phyloP scores from a whole-genome alignment of 768 basidiomycete genomes.

The Podaxis rugospora region DNA sequence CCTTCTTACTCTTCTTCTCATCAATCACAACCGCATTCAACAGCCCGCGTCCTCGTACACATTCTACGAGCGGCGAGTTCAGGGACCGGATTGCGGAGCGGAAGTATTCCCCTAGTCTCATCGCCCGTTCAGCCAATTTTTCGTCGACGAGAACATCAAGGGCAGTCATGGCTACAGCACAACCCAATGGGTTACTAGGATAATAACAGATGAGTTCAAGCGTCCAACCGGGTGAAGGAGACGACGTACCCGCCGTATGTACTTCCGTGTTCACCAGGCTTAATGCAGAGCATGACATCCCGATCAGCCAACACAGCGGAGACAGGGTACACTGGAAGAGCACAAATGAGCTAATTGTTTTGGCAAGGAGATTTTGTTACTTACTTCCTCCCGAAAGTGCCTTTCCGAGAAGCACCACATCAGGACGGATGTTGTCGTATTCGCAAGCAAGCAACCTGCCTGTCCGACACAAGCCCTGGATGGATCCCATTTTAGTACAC shows the following conservation, averaged over 20 bases:
- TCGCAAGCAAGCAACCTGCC: constrained; percentile 92
- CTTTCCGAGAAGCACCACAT: constrained; percentile 91
- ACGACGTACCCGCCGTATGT: constrained; percentile 86
- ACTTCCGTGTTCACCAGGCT: constrained; percentile 93
- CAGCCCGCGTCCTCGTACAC: constrained; percentile 83
- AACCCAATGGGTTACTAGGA: constrained; percentile 84
- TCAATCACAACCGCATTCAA: constrained; percentile 94
- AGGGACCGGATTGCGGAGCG: constrained; percentile 55
- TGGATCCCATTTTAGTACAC: neutral
- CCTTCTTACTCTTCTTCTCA: constrained; percentile 69
- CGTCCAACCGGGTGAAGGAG: neutral
- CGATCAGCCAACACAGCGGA: constrained; percentile 90
- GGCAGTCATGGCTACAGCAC: constrained; percentile 93
- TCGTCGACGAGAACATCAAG: constrained; percentile 90
- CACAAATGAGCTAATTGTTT: neutral
- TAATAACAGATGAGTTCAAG: neutral
- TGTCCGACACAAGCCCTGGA: constrained; percentile 83
- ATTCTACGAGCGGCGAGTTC: constrained; percentile 65
- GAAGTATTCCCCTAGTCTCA: constrained; percentile 77
- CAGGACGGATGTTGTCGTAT: constrained; percentile 84
- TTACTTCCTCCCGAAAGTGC: constrained; percentile 92
- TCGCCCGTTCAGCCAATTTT: constrained; percentile 76
- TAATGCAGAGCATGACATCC: constrained; percentile 92
- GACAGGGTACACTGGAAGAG: constrained; percentile 79
- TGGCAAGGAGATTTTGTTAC: constrained; percentile 21